Evolutionary conservation across 2,329 filamentous ascomycete genomes (phyloP).

Genomic region (Penicillium nordicum): DNA sequence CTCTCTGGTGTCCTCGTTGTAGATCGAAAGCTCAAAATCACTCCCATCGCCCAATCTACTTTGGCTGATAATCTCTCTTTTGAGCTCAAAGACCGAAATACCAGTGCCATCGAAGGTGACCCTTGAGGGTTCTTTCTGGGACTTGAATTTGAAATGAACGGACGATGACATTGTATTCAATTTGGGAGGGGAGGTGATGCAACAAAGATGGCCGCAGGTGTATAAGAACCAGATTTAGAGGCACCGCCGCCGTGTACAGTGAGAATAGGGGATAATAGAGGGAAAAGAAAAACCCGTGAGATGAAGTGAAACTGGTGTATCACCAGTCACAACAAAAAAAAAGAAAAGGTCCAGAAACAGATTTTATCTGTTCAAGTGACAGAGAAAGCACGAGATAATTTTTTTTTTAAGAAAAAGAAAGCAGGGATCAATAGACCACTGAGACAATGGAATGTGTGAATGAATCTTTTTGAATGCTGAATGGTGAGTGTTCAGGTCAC

Average conservation of each 20-base stretch:
- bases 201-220: constrained; percentile 26
- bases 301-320: neutral
- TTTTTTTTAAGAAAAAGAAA: constrained; percentile 10
- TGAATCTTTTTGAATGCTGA: constrained; percentile 27
- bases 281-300: constrained; percentile 6
- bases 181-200: constrained; percentile 19
- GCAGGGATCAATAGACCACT: constrained; percentile 24
- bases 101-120: constrained; percentile 97
- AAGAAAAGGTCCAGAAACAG: neutral
- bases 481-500: constrained; percentile 26
- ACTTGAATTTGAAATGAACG: constrained; percentile 99
- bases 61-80: constrained; percentile 95
- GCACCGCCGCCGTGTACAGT: constrained; percentile 22
- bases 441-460: constrained; percentile 26
- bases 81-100: constrained; percentile 97
- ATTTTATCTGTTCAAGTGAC: constrained; percentile 1
- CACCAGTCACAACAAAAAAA: constrained; percentile 1
- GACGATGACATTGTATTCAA: constrained; percentile 78
- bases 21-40: constrained; percentile 94
- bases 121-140: constrained; percentile 88
- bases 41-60: constrained; percentile 91
- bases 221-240: constrained; percentile 30
- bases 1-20: constrained; percentile 86
- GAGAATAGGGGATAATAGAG: constrained; percentile 27
- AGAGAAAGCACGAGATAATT: constrained; percentile 6